phyloP scores from a whole-genome alignment of 768 basidiomycete species.

The Auricularia auricula-judae region DNA sequence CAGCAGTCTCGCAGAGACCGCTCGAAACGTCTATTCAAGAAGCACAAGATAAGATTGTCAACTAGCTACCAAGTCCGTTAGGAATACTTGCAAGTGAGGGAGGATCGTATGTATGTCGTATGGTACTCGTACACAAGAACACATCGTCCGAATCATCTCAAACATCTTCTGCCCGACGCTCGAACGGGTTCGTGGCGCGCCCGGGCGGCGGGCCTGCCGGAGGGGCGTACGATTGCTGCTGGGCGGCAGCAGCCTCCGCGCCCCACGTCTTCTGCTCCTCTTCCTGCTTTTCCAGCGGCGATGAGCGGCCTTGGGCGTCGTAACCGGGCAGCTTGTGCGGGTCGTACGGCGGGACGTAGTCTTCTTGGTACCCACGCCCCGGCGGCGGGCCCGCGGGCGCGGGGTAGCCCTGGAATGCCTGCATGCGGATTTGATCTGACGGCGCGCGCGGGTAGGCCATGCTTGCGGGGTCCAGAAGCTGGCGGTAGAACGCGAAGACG shows the following conservation, averaged over 20 bases:
- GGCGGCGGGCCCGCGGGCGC: conserved; percentile 19
- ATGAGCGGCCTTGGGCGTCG: conserved; percentile 21
- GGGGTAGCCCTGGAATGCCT: conserved; percentile 24
- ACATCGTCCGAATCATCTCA: no score
- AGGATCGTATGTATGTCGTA: not conserved
- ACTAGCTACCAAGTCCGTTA: not conserved
- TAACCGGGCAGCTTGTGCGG: conserved; percentile 13
- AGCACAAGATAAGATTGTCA: not conserved
- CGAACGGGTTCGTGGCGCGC: not conserved
- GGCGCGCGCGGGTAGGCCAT: conserved; percentile 14
- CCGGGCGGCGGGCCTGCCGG: conserved; percentile 40
- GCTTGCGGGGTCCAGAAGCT: conserved; percentile 58
- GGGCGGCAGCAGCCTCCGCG: conserved; percentile 11
- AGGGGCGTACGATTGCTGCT: conserved; percentile 28
- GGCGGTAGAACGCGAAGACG: conserved; percentile 64
- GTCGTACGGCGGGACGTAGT: conserved; percentile 48
- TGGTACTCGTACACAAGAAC: not conserved
- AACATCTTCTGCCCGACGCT: not conserved
- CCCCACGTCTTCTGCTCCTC: conserved; percentile 12
- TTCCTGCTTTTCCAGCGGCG: conserved; percentile 1
- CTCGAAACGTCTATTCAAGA: not conserved
- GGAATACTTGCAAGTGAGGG: no score
- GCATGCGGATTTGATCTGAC: conserved; percentile 18
- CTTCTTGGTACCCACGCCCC: not conserved
- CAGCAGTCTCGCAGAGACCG: no score